Evolutionary conservation across 2,329 filamentous ascomycete species (phyloP).

Genomic region (Parasarocladium wereldwijsianum): DNA sequence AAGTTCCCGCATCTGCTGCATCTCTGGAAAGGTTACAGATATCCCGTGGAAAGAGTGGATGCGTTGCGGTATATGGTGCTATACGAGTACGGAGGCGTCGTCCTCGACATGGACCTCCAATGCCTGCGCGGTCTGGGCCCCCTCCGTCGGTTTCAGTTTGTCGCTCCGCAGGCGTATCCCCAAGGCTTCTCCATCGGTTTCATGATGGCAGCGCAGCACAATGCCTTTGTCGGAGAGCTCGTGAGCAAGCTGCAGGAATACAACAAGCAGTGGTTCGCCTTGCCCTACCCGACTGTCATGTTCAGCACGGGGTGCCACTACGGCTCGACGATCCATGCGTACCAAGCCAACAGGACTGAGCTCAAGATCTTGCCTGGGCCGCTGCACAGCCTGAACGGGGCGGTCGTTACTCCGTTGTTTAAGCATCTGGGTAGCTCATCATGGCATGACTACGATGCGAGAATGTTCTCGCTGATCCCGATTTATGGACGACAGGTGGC

Average conservation of each 20-base stretch:
- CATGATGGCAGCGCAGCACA: slow-evolving; percentile 22
- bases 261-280: slow-evolving; percentile 21
- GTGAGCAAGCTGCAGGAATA: slow-evolving; percentile 18
- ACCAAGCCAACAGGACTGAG: slow-evolving; percentile 15
- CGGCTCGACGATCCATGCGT: slow-evolving; percentile 23
- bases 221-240: slow-evolving; percentile 18
- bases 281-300: slow-evolving; percentile 26
- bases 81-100: slow-evolving; percentile 57
- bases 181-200: slow-evolving; percentile 25
- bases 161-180: slow-evolving; percentile 24
- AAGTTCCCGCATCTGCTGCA: slow-evolving; percentile 61
- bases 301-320: slow-evolving; percentile 28
- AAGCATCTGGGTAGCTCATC: slow-evolving; percentile 25
- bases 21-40: slow-evolving; percentile 54
- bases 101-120: slow-evolving; percentile 42
- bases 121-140: slow-evolving; percentile 23
- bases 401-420: slow-evolving; percentile 23
- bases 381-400: slow-evolving; percentile 23
- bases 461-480: too few species aligned
- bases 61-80: slow-evolving; percentile 62
- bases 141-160: slow-evolving; percentile 23
- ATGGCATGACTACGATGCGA: slow-evolving; percentile 24
- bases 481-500: too few species aligned
- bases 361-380: slow-evolving; percentile 22
- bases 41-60: slow-evolving; percentile 59